Base-by-base conservation (phyloP, 202 grass and related monocot species). In the Setaria viridis region DNA sequence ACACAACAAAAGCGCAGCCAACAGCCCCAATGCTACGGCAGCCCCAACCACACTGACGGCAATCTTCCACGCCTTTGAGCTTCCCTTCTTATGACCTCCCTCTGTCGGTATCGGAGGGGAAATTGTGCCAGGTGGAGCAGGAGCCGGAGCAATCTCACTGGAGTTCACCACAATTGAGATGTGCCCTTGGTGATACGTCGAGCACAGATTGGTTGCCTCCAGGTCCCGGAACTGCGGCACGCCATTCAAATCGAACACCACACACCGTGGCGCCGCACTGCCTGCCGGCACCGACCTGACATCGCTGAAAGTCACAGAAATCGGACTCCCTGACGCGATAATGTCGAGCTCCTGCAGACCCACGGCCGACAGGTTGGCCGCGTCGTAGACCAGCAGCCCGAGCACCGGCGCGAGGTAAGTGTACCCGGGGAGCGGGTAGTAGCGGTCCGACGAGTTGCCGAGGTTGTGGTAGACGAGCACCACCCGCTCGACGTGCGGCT, bases 391-490 rank as follows among this genome's bases (percentile, higher is more conserved):
- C 3, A 99, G 89, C 75, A 99, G 87, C 0, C 93, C 90, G 9
- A 99, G 85, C 46, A 99, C 90, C 39, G 96, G 96, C 64, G 93
- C 71, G 14, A 99, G 82, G 90, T 99, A 94, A 13, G 88, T 83
- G 64, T 88, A 94, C 13, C 96, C 96, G 5, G 86, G 33, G 12
- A 95, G 72, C 6, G 86, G 91, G 76, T 99, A 99, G 86, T 95
- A 94, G 67, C 14, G 3, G 47, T 76, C 80, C 43, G 43, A 7
- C 13, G 96, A 88, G 64, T 78, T 81, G 64, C 91, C 88, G 8
- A 99, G 88, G 82, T 94, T 82, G 57, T 94, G 91, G 84, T 94
- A 99, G 30, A 99, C 93, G 62, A 99, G 72, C 66, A 94, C 88
- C 35, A 90, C 56, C 80, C 96, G 92, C 78, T 92, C 86, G 7